Evolutionary conservation across 306 rosid genomes (phyloP).

Genomic region (Cercis canadensis): DNA sequence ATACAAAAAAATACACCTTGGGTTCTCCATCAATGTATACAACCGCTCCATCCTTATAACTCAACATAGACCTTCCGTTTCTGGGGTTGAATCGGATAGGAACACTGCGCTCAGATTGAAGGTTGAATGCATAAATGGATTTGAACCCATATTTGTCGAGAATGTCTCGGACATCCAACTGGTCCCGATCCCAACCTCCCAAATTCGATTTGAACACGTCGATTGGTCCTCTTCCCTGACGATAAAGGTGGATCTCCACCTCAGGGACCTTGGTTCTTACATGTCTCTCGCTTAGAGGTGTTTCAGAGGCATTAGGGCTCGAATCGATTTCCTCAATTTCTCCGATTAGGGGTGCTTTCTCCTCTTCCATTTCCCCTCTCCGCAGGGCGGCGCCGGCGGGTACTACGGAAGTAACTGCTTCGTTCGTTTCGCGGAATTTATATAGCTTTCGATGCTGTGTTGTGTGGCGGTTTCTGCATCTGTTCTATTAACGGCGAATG

Average conservation of each 20-base stretch:
- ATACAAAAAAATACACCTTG: conserved; percentile 49
- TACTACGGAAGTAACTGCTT: too few species aligned
- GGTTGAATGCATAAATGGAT: conserved; percentile 67
- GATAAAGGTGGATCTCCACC: conserved; percentile 64
- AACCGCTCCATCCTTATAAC: conserved; percentile 67
- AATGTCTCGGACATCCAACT: conserved; percentile 74
- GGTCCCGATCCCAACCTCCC: conserved; percentile 95
- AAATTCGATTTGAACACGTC: conserved; percentile 62
- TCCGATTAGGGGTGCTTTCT: conserved; percentile 36
- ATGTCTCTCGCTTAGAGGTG: conserved; percentile 11
- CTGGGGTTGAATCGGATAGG: conserved; percentile 74
- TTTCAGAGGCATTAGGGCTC: neutral
- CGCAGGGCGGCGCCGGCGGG: too few species aligned
- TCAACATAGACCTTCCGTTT: conserved; percentile 77
- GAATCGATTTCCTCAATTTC: conserved; percentile 47
- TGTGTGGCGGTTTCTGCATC: too few species aligned
- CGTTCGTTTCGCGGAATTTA: too few species aligned
- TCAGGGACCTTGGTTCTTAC: conserved; percentile 60
- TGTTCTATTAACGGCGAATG: too few species aligned
- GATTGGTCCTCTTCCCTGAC: conserved; percentile 82
- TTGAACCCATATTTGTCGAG: conserved; percentile 78
- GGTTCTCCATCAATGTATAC: conserved; percentile 85
- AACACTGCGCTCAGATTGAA: conserved; percentile 65
- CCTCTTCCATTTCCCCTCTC: conserved; percentile 32
- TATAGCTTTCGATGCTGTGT: too few species aligned